Base-by-base conservation (phyloP, 2,329 filamentous ascomycete species). In the Phialophora macrospora region DNA sequence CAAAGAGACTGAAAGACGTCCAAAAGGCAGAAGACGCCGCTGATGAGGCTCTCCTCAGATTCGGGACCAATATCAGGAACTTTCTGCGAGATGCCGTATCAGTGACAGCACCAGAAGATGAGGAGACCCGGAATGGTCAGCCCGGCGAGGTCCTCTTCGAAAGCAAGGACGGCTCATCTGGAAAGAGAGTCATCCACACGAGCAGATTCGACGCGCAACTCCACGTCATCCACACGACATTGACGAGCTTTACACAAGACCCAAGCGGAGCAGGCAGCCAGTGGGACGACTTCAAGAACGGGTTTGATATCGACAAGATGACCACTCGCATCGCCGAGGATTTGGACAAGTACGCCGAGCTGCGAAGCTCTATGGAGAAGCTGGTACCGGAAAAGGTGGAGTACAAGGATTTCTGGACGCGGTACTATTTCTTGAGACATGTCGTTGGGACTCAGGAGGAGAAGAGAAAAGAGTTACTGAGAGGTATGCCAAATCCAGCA, bases 181-280 rank as follows among this genome's bases (percentile, higher is more conserved):
- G 93, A 28, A 97, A 95, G 82, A 86, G 95, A 62, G 92, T 98
- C 17, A 96, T 98, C 70, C 95, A 99, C 77, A 91, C 92, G 1
- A 97, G 93, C 59, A 86, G 95, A 67, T 94, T 97, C 75, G 95
- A 99, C 74, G 95, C 95, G 0, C 95, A 98, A 78, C 82, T 99
- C 68, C 94, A 99, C 75, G 93, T 96, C 38, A 93, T 99, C 66
- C 95, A 99, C 77, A 93, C 92, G 4, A 90, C 88, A 22, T 78
- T 88, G 46, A 90, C 95, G 68, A 91, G 88, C 72, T 96, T 98
- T 78, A 86, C 87, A 62, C 90, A 90, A 74, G 93, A 98, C 74
- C 92, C 93, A 0, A 84, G 85, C 7, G 64, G 60, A 14, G 58
- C 62, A 20, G 70, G 67, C 8, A 57, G 52, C 14, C 88, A 88